Percentiles rank a stretch among this genome's conserved stretches.
phyloP scores from a whole-genome alignment of 1,284 basidiomycete genomes.

The Boletus austroedulis region DNA sequence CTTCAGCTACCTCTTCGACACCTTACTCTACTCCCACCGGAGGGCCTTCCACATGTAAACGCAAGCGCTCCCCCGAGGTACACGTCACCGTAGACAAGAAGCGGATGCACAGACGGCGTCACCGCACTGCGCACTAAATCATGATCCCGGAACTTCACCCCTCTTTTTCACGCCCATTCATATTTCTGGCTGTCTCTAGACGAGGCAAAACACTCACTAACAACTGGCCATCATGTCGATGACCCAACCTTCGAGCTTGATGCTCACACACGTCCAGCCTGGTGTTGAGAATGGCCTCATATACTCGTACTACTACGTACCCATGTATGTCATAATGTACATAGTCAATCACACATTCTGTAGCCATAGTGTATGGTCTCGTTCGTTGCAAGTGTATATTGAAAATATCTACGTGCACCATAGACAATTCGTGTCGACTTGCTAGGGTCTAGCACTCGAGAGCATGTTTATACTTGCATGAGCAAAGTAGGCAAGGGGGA shows the following conservation, averaged over 20 bases:
- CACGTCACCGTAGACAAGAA: not conserved
- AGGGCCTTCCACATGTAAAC: constrained; percentile 17
- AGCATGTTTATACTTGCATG: too few species aligned
- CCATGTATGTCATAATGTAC: too few species aligned
- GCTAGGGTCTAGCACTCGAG: too few species aligned
- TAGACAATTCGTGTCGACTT: too few species aligned
- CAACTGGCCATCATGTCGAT: not conserved
- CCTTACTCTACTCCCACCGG: constrained; percentile 8
- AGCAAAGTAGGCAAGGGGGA: too few species aligned
- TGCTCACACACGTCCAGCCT: constrained; percentile 3
- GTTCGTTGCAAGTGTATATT: too few species aligned
- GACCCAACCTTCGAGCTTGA: constrained; percentile 10
- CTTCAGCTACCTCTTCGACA: not conserved
- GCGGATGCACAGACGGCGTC: constrained; percentile 25
- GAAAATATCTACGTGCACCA: too few species aligned
- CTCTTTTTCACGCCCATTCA: too few species aligned
- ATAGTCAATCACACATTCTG: not conserved
- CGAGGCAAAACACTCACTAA: not conserved
- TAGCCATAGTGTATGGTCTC: not conserved
- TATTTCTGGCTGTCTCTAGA: constrained; percentile 5
- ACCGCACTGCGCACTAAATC: constrained; percentile 14
- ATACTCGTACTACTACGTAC: too few species aligned
- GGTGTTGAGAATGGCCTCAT: constrained; percentile 3
- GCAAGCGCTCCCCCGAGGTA: constrained; percentile 13
- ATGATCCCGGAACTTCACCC: not conserved